Base-by-base conservation (phyloP, 139 green algal species). In the Chlamydomonas sphaeroides region DNA sequence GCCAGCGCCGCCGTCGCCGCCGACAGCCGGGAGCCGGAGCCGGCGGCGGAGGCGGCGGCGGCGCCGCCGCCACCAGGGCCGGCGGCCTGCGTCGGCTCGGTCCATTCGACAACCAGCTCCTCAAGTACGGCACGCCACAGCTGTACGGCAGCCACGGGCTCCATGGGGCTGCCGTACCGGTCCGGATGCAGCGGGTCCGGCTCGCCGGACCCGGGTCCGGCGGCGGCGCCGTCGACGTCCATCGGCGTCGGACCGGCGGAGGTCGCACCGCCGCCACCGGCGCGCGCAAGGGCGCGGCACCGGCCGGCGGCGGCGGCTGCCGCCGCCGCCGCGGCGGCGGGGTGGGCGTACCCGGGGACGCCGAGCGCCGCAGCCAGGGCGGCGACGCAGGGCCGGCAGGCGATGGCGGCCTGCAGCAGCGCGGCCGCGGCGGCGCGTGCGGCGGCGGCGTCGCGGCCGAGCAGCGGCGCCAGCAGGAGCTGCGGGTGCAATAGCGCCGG, bases 381-480 rank as follows among this genome's bases (percentile, higher is more conserved):
- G 14, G 39, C 30, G 59, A 45, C 59, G 59, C 39, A 42, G 7
- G 57, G n/a, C 0, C 62, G 76, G 76, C 48, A 42, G 45, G 73
- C 62, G 20, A 83, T 21, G 20, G 74, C 33, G 32, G 23, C 11
- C 41, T 83, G 76, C 23, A 83, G 63, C 45, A 83, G 76, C 18
- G 8, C 5, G 32, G 32, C 45, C 45, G 61, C 76, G 30, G 45
- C 63, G 21, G 41, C 4, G 45, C 42, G 45, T 1, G 62, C 33
- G 30, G 32, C 45, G 11, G 20, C 5, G 33, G 62, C 20, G 45
- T 21, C 14, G 76, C 76, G 59, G 41, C 2, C 14, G 21, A 83
- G 76, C 32, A 83, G 63, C 21, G 76, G 76, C n/a, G 48, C 21
- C 45, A 83, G 76, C 63, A 83, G 63, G 38, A 59, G 32, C 32